A percentile compares a stretch with the other conserved stretches of the same genome.
These are phyloP conservation scores for Yamadazyma akitaensis DNA, from an alignment of 805 yeast genomes.

Conservation along the genomic window DNA sequence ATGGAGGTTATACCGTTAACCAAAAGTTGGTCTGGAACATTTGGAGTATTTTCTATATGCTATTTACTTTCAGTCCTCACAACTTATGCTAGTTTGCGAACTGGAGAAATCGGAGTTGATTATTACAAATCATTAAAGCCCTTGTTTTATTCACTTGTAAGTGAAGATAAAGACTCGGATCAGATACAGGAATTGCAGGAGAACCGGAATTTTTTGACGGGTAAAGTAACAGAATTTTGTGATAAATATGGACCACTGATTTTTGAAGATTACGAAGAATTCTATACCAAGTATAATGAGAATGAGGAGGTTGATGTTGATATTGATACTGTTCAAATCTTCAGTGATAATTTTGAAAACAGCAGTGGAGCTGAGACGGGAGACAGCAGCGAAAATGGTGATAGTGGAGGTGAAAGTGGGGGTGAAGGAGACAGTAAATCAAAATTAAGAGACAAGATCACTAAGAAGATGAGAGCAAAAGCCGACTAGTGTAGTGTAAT, in stretches of 20 bases:
- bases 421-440: background rate
- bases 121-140: constrained; percentile 40
- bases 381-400: background rate
- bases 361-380: background rate
- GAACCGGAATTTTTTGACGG: constrained; percentile 24
- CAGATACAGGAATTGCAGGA: constrained; percentile 32
- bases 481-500: background rate
- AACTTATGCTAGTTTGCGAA: constrained; percentile 39
- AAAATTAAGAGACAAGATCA: background rate
- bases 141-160: constrained; percentile 30
- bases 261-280: constrained; percentile 35
- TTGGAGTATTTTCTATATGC: constrained; percentile 25
- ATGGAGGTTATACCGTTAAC: constrained; percentile 11
- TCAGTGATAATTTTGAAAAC: constrained; percentile 2
- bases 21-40: constrained; percentile 10
- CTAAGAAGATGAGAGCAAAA: constrained; percentile 1
- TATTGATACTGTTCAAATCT: constrained; percentile 4
- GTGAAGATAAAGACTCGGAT: constrained; percentile 24
- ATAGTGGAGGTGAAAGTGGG: background rate
- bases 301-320: constrained; percentile 2
- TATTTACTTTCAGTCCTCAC: constrained; percentile 37
- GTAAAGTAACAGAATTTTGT: constrained; percentile 32
- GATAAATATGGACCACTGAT: constrained; percentile 35
- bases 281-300: constrained; percentile 27
- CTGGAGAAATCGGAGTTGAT: constrained; percentile 42